A percentile compares a stretch with the other conserved stretches of the same genome.
phyloP scores from a whole-genome alignment of 345 rosid genomes.

The Chamaenerion angustifolium region DNA sequence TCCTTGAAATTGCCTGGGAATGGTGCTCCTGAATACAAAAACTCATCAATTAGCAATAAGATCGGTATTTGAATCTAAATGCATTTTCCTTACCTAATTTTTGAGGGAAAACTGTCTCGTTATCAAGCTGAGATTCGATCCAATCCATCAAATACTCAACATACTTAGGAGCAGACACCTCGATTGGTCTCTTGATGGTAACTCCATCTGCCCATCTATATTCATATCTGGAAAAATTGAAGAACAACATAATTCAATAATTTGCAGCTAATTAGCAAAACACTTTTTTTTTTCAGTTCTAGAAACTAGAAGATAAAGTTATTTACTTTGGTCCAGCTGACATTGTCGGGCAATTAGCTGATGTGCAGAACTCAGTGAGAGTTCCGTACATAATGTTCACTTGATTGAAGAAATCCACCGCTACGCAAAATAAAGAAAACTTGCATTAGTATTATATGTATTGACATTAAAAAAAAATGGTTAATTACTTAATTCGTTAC shows the following conservation, averaged over 20 bases:
- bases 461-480: too few species aligned
- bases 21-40: slow-evolving; percentile 25
- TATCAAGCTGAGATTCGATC: slow-evolving; percentile 55
- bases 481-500: too few species aligned
- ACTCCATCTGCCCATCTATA: slow-evolving; percentile 78
- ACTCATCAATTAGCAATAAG: neutral
- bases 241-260: neutral
- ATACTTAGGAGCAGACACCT: slow-evolving; percentile 68
- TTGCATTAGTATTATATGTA: neutral
- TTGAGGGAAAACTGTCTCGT: slow-evolving; percentile 55
- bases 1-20: slow-evolving; percentile 46
- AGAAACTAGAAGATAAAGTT: neutral
- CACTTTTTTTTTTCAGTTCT: too few species aligned
- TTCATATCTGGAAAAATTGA: slow-evolving; percentile 31
- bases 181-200: slow-evolving; percentile 46
- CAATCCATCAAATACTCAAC: slow-evolving; percentile 67
- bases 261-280: too few species aligned
- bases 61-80: too few species aligned
- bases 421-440: slow-evolving; percentile 16
- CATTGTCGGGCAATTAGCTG: slow-evolving; percentile 46
- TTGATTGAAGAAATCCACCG: slow-evolving; percentile 73
- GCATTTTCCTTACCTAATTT: slow-evolving; percentile 24
- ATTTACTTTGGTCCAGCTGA: slow-evolving; percentile 56
- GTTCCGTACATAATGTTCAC: slow-evolving; percentile 57
- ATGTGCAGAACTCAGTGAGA: slow-evolving; percentile 57